Conservation (phyloP, 345 rosid genomes). For the Carallia pectinifolia region DNA sequence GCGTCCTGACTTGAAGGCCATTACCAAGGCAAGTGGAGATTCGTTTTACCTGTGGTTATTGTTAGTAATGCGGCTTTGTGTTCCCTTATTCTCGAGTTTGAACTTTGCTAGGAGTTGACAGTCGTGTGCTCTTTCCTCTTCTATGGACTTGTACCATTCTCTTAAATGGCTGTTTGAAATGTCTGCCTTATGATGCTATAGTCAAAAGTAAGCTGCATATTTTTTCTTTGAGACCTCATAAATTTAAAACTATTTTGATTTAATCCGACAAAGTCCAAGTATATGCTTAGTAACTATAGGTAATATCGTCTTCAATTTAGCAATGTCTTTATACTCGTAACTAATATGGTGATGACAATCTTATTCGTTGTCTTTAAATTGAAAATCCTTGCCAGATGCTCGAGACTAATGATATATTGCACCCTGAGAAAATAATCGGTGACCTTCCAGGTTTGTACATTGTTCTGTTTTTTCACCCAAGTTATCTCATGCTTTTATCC, state of each 20-base stretch:
- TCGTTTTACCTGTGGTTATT: constrained; percentile 1
- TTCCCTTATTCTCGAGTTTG: neutral
- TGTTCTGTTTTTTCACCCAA: neutral
- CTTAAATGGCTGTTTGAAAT: no score
- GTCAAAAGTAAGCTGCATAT: no score
- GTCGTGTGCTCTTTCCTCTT: no score
- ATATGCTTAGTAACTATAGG: no score
- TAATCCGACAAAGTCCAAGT: no score
- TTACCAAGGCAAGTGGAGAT: constrained; percentile 59
- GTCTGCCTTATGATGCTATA: no score
- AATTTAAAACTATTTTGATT: no score
- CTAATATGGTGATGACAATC: neutral
- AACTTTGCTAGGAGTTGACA: no score
- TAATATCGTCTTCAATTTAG: no score
- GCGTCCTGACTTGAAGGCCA: constrained; percentile 84
- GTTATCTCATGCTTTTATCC: neutral
- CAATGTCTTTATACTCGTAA: no score
- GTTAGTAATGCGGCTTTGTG: neutral
- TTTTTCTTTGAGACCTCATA: no score
- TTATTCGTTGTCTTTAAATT: neutral
- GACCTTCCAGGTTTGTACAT: constrained; percentile 63
- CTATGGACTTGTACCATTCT: no score
- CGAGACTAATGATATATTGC: constrained; percentile 39
- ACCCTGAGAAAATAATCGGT: constrained; percentile 64
- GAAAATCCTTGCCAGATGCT: constrained; percentile 49